Evolutionary conservation across 139 green algal genomes (phyloP), one percentile per base, ranked within the genome.

Genomic region (Picochlorum sp.): DNA sequence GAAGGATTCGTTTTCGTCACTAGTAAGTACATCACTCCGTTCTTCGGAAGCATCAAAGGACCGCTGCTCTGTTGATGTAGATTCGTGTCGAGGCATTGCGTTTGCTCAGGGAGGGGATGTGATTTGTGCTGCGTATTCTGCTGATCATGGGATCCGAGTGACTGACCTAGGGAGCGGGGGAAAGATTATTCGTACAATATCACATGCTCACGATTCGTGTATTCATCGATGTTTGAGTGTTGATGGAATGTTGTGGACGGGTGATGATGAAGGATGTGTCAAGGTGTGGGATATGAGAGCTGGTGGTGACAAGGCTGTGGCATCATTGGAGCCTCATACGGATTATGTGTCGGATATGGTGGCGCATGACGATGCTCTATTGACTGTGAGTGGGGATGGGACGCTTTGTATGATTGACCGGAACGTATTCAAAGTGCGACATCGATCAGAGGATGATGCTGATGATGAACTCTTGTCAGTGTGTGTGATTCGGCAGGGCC

Each of bases 381-480:
- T 95, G 62, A 78, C 74, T 1, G 69, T 74, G 13, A 88, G 83
- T 56, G 91, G 87, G 0, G 91, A 96, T 57, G 91, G 84, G n/a
- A 94, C 84, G 7, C 70, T 96, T 30, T 72, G 71, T 10, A 72
- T 91, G 18, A 79, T 80, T 30, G 85, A 91, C 68, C 58, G 87
- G 23, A 59, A 72, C 1, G 72, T 60, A 4, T 46, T 51, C 47
- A 84, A 84, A 72, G 41, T 80, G 6, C 10, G 76, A 41, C 75
- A 73, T 28, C 66, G 65, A 61, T 85, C 82, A n/a, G 90, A 96
- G 71, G 74, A 80, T 26, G 85, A 95, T 58, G 80, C 74, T 1
- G 91, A 97, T 37, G 92, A 98, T 59, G 92, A 98, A 82, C 69
- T 98, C 61, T 73, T 96, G 64, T 90, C 76, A 15, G 77, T 89